Conservation (phyloP, 768 basidiomycete genomes). For the Tephrocybe sp. region DNA sequence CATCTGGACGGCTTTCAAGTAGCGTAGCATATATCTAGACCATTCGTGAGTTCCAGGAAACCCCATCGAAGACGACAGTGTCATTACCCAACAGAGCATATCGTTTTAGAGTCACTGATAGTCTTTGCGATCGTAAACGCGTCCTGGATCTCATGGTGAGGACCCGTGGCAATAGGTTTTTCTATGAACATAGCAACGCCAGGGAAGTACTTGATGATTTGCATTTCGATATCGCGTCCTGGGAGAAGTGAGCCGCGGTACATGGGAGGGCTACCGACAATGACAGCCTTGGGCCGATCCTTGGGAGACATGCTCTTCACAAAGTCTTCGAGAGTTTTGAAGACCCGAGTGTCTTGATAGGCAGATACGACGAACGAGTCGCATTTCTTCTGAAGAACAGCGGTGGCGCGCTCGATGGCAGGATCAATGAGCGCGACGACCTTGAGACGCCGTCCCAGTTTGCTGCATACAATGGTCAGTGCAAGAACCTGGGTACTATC, state of each 20-base stretch:
- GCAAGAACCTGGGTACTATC: too few relatives aligned
- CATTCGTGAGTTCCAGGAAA: slow-evolving; percentile 3
- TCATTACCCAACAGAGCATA: slow-evolving; percentile 86
- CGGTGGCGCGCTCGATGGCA: slow-evolving; percentile 73
- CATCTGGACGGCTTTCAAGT: slow-evolving; percentile 90
- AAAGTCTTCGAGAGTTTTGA: slow-evolving; percentile 85
- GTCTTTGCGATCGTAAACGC: slow-evolving; percentile 69
- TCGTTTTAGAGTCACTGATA: slow-evolving; percentile 67
- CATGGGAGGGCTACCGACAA: slow-evolving; percentile 92
- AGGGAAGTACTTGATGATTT: slow-evolving; percentile 86
- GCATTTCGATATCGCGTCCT: slow-evolving; percentile 84
- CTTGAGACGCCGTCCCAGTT: slow-evolving; percentile 94
- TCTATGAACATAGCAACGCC: slow-evolving; percentile 89
- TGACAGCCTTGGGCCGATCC: slow-evolving; percentile 76
- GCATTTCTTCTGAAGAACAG: slow-evolving; percentile 86
- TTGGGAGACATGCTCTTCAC: slow-evolving; percentile 62
- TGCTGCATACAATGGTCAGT: slow-evolving; percentile 48
- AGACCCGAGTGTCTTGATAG: slow-evolving; percentile 85
- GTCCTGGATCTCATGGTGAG: slow-evolving; percentile 63
- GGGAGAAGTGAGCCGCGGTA: slow-evolving; percentile 79
- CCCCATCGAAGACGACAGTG: not conserved
- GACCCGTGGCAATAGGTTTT: slow-evolving; percentile 89
- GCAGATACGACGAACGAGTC: slow-evolving; percentile 92
- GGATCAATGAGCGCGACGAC: slow-evolving; percentile 96
- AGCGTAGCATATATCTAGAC: slow-evolving; percentile 89